These are phyloP conservation scores for Isatis lusitanica DNA, from an alignment of 441 rosid species.

Conservation along the genomic window DNA sequence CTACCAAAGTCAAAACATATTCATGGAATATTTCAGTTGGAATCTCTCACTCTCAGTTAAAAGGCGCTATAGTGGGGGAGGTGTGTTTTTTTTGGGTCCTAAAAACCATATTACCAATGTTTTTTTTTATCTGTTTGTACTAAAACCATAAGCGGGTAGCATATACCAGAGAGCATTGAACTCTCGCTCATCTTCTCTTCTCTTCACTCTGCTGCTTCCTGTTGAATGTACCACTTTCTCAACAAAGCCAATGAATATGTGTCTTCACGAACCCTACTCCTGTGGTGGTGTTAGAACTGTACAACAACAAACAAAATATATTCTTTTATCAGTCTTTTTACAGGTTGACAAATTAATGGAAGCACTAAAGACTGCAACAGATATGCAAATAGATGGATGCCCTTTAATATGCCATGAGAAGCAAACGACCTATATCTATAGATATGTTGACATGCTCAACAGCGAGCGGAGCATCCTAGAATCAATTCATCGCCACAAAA, in stretches of 20 bases:
- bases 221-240: background rate
- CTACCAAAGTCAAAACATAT: background rate
- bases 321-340: background rate
- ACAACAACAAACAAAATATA: background rate
- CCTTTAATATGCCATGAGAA: background rate
- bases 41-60: background rate
- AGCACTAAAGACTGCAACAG: background rate
- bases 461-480: background rate
- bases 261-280: slow-evolving; percentile 25
- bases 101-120: background rate
- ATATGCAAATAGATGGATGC: background rate
- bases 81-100: background rate
- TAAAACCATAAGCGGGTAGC: background rate
- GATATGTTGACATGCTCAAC: background rate
- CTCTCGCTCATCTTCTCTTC: background rate
- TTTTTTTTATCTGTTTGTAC: background rate
- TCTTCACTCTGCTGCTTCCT: slow-evolving; percentile 16
- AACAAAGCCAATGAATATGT: slow-evolving; percentile 17
- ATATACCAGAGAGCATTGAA: background rate
- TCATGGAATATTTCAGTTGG: background rate
- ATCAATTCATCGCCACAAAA: slow-evolving; percentile 64
- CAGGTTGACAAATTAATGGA: background rate
- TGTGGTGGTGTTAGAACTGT: slow-evolving; percentile 37
- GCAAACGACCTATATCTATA: background rate
- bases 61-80: background rate